Percentiles rank a stretch among this genome's conserved stretches.
phyloP scores from a whole-genome alignment of 371 early-diverging fungal genomes.

The Lichtheimia ramosa region DNA sequence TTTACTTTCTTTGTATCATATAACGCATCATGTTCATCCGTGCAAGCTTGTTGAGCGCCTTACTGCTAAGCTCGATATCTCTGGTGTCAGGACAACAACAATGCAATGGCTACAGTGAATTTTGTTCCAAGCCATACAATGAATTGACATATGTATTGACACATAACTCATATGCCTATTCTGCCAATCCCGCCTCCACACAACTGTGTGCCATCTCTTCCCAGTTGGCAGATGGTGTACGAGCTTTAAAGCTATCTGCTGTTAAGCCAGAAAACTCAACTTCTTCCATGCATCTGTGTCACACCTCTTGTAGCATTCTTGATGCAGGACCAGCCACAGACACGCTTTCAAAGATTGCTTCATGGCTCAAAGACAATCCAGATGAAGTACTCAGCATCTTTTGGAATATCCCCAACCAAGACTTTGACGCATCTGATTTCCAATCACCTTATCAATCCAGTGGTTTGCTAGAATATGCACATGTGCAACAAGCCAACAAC shows the following conservation, averaged over 20 bases:
- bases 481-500: conserved; percentile 39
- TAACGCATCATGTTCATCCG: background rate
- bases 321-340: conserved; percentile 58
- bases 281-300: conserved; percentile 65
- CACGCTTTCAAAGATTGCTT: conserved; percentile 47
- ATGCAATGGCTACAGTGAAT: conserved; percentile 73
- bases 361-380: conserved; percentile 61
- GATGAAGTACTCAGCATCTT: conserved; percentile 74
- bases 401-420: conserved; percentile 61
- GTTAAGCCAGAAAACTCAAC: conserved; percentile 31
- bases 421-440: conserved; percentile 51
- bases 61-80: background rate
- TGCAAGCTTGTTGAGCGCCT: background rate
- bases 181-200: conserved; percentile 62
- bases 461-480: conserved; percentile 57
- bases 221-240: conserved; percentile 72
- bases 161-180: conserved; percentile 73
- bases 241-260: conserved; percentile 72
- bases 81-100: conserved; percentile 18
- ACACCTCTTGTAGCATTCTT: conserved; percentile 59
- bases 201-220: conserved; percentile 59
- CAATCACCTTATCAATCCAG: conserved; percentile 53
- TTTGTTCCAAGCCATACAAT: conserved; percentile 63
- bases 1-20: background rate
- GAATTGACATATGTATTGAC: conserved; percentile 64